Percentiles rank a stretch among this genome's conserved stretches.
Evolutionary conservation across 306 rosid genomes (phyloP).

Genomic region (Rosa persica): DNA sequence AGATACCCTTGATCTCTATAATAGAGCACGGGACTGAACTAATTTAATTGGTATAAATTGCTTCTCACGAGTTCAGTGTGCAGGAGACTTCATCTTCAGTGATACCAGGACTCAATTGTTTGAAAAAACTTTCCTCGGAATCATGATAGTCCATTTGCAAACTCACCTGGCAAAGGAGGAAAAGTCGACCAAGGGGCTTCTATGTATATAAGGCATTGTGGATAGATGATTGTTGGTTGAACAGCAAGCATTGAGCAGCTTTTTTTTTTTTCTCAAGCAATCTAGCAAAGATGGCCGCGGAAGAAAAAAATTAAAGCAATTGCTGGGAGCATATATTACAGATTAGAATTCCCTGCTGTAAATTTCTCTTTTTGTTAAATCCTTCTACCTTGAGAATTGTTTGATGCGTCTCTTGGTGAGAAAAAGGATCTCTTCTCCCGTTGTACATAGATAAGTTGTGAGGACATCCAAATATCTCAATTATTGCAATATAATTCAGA

Average conservation of each 20-base stretch:
- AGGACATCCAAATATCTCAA: slow-evolving; percentile 29
- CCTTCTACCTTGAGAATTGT: slow-evolving; percentile 15
- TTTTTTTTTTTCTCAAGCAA: neutral
- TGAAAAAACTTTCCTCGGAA: slow-evolving; percentile 6
- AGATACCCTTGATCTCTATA: slow-evolving; percentile 62
- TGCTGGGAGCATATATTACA: slow-evolving; percentile 6
- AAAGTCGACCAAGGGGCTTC: neutral
- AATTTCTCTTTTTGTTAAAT: neutral
- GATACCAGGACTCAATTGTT: slow-evolving; percentile 13
- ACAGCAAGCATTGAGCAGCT: slow-evolving; percentile 9
- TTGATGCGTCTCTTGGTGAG: neutral
- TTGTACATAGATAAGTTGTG: slow-evolving; percentile 38
- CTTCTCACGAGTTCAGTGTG: slow-evolving; percentile 4
- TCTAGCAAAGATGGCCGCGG: slow-evolving; percentile 4
- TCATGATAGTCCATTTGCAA: slow-evolving; percentile 17
- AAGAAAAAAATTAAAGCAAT: slow-evolving; percentile 3
- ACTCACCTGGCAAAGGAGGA: neutral
- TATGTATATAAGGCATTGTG: slow-evolving; percentile 4
- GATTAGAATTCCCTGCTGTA: slow-evolving; percentile 11
- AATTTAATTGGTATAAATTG: neutral
- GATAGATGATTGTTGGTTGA: neutral
- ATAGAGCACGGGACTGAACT: slow-evolving; percentile 40
- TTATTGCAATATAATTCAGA: slow-evolving; percentile 5
- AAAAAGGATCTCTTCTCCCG: slow-evolving; percentile 7
- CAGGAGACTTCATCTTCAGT: slow-evolving; percentile 2